These are phyloP conservation scores for Termitomyces sp. DNA, from an alignment of 768 basidiomycete species.

Conservation along the genomic window DNA sequence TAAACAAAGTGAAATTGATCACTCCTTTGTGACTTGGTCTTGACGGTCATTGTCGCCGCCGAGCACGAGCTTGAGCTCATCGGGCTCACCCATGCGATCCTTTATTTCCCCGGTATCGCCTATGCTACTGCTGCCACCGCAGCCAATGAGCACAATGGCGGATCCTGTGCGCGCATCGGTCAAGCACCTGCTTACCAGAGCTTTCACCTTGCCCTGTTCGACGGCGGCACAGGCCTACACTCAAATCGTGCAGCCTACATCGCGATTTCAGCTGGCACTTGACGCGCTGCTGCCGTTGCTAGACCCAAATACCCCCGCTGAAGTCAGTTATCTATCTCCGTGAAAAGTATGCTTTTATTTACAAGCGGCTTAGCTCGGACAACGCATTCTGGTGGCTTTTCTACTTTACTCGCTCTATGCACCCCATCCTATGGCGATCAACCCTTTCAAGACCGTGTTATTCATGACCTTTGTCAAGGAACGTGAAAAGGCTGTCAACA, in stretches of 20 bases:
- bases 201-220: slow-evolving; percentile 68
- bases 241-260: slow-evolving; percentile 68
- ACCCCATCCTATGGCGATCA: slow-evolving; percentile 72
- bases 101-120: slow-evolving; percentile 18
- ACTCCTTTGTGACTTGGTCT: slow-evolving; percentile 7
- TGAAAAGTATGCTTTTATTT: slow-evolving; percentile 2
- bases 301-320: slow-evolving; percentile 42
- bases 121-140: slow-evolving; percentile 10
- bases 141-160: slow-evolving; percentile 17
- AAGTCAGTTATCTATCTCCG: slow-evolving; percentile 32
- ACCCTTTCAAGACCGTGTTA: slow-evolving; percentile 75
- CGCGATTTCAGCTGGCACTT: slow-evolving; percentile 79
- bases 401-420: slow-evolving; percentile 77
- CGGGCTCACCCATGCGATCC: slow-evolving; percentile 20
- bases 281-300: slow-evolving; percentile 75
- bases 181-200: slow-evolving; percentile 58
- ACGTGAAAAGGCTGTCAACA: slow-evolving; percentile 50
- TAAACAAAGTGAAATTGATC: slow-evolving; percentile 12
- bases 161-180: slow-evolving; percentile 61
- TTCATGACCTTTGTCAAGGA: slow-evolving; percentile 64
- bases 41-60: slow-evolving; percentile 15
- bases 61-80: slow-evolving; percentile 15
- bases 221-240: slow-evolving; percentile 70
- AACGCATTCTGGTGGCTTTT: slow-evolving; percentile 74
- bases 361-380: slow-evolving; percentile 43